Percentiles rank a stretch among this genome's conserved stretches.
These are phyloP conservation scores for Solanum chiquidenum DNA, from an alignment of 257 asterid species.

Conservation along the genomic window DNA sequence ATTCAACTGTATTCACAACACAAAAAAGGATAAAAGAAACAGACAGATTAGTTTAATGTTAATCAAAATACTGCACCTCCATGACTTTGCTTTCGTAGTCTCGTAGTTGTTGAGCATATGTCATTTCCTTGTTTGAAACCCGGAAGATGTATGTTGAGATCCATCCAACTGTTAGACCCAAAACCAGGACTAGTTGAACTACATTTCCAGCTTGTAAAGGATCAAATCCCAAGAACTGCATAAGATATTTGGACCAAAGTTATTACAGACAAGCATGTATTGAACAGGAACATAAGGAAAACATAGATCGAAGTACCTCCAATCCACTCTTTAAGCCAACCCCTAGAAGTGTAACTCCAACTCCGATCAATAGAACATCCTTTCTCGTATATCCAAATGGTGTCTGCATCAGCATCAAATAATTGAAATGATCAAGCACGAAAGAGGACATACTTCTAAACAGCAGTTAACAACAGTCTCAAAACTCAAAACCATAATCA, in stretches of 20 bases:
- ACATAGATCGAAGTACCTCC: slow-evolving; percentile 40
- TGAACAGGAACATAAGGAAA: neutral
- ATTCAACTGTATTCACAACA: neutral
- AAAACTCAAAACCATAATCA: neutral
- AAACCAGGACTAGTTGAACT: slow-evolving; percentile 78
- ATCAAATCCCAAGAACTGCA: slow-evolving; percentile 81
- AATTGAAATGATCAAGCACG: neutral
- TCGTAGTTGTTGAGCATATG: slow-evolving; percentile 81
- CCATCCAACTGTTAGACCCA: slow-evolving; percentile 94
- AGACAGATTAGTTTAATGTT: neutral
- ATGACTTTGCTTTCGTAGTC: slow-evolving; percentile 95
- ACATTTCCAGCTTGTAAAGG: slow-evolving; percentile 92
- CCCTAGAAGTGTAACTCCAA: slow-evolving; percentile 68
- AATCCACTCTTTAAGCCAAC: slow-evolving; percentile 67
- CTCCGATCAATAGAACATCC: slow-evolving; percentile 83
- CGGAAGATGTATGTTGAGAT: slow-evolving; percentile 87
- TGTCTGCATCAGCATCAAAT: slow-evolving; percentile 29
- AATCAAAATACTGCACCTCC: slow-evolving; percentile 40
- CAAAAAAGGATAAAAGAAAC: neutral
- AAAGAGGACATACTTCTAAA: neutral
- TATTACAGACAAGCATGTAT: neutral
- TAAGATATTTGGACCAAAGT: slow-evolving; percentile 7
- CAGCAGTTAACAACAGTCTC: neutral
- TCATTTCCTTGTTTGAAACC: slow-evolving; percentile 95
- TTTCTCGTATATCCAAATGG: slow-evolving; percentile 93